Percentiles rank a stretch among this genome's conserved stretches.
These are phyloP conservation scores for Paraglomus brasilianum DNA, from an alignment of 192 early-diverging fungal genomes.

Conservation along the genomic window DNA sequence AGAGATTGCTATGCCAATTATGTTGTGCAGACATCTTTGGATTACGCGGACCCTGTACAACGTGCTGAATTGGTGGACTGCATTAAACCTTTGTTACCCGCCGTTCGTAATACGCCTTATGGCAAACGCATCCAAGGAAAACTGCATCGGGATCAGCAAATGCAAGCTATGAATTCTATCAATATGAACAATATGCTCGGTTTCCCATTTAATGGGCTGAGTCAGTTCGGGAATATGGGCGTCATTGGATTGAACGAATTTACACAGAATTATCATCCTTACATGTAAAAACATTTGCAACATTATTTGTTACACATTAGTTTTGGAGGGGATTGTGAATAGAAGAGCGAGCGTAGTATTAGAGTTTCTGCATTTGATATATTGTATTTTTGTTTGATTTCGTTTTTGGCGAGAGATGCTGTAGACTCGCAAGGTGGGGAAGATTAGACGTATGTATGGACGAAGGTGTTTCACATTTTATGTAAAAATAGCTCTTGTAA, in stretches of 20 bases:
- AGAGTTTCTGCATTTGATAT: too few relatives aligned
- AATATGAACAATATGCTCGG: slow-evolving; percentile 34
- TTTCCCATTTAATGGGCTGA: slow-evolving; percentile 18
- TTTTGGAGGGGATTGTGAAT: too few relatives aligned
- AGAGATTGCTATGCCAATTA: slow-evolving; percentile 89
- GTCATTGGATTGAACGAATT: slow-evolving; percentile 54
- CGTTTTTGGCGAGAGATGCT: too few relatives aligned
- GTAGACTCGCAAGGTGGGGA: too few relatives aligned
- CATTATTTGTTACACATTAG: too few relatives aligned
- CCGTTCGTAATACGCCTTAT: slow-evolving; percentile 84
- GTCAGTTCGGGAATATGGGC: slow-evolving; percentile 30
- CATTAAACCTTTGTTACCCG: slow-evolving; percentile 74
- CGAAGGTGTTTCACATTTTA: too few relatives aligned
- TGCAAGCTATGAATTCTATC: slow-evolving; percentile 35
- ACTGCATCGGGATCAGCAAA: slow-evolving; percentile 61
- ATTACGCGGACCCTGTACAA: slow-evolving; percentile 74
- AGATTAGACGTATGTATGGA: too few relatives aligned
- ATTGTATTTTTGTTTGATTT: too few relatives aligned
- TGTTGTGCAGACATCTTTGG: slow-evolving; percentile 87
- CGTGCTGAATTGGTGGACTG: slow-evolving; percentile 71
- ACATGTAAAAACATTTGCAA: slow-evolving; percentile 41
- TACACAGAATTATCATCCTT: slow-evolving; percentile 34
- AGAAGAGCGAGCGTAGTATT: too few relatives aligned
- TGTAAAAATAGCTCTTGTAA: too few relatives aligned
- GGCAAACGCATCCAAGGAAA: slow-evolving; percentile 86